Evolutionary conservation across 306 rosid genomes (phyloP).

Genomic region (Castanea mollissima): DNA sequence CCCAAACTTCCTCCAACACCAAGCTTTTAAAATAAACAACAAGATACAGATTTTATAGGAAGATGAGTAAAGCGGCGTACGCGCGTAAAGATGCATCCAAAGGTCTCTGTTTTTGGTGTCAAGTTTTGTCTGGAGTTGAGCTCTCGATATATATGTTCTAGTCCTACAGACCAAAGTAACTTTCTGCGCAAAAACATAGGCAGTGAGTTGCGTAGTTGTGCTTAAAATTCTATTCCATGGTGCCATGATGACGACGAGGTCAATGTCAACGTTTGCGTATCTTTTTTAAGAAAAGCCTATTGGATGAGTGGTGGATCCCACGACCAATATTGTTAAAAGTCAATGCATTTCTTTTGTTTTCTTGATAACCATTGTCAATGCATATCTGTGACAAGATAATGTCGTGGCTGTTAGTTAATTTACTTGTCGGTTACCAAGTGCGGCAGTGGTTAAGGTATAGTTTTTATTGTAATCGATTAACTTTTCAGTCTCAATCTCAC

Average conservation of each 20-base stretch:
- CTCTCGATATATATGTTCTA: too few relatives aligned
- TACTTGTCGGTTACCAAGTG: too few relatives aligned
- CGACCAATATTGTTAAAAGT: too few relatives aligned
- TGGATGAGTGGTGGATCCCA: not conserved
- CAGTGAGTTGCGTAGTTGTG: not conserved
- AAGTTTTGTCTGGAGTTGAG: not conserved
- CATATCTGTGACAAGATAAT: not conserved
- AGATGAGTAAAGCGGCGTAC: not conserved
- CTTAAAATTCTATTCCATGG: not conserved
- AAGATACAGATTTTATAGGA: not conserved
- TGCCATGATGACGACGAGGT: not conserved
- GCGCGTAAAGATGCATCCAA: too few relatives aligned
- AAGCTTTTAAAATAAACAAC: not conserved
- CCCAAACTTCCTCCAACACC: not conserved
- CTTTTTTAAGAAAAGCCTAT: not conserved
- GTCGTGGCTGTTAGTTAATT: too few relatives aligned
- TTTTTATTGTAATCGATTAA: too few relatives aligned
- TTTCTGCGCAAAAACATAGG: too few relatives aligned
- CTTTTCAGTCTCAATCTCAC: too few relatives aligned
- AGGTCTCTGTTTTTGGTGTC: not conserved
- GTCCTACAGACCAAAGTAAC: too few relatives aligned
- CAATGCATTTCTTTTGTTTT: too few relatives aligned
- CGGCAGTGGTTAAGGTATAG: too few relatives aligned
- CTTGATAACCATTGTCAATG: not conserved
- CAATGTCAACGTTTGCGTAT: not conserved